Percentiles rank a stretch among this genome's conserved stretches.
Conservation (phyloP, 2,329 filamentous ascomycete genomes). For the Penicillium sp. region DNA sequence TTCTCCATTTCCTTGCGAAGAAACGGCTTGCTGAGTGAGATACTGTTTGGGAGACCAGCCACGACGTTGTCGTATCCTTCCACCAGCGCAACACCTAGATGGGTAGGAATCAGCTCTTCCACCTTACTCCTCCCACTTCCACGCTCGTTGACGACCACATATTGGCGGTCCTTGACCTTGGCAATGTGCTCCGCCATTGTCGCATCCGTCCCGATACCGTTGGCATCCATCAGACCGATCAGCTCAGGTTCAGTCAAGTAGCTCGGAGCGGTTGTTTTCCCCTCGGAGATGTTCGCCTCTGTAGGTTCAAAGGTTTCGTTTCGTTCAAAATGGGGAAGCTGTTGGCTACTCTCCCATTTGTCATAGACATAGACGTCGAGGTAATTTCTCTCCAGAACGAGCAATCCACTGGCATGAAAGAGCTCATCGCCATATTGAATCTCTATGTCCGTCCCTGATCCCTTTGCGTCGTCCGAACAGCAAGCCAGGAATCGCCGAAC, state of each 20-base stretch:
- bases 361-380: constrained; percentile 95
- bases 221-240: constrained; percentile 95
- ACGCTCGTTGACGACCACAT: constrained; percentile 63
- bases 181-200: constrained; percentile 99
- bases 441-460: constrained; percentile 76
- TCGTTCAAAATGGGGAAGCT: constrained; percentile 70
- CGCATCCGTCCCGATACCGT: constrained; percentile 95
- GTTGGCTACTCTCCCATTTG: constrained; percentile 83
- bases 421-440: constrained; percentile 75
- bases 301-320: constrained; percentile 82
- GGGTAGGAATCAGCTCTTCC: constrained; percentile 87
- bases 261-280: constrained; percentile 76
- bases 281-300: constrained; percentile 82
- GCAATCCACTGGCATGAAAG: constrained; percentile 76
- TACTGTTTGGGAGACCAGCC: constrained; percentile 60
- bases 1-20: constrained; percentile 96
- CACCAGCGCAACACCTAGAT: constrained; percentile 83
- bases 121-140: constrained; percentile 48
- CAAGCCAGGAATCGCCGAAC: constrained; percentile 88
- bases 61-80: constrained; percentile 93
- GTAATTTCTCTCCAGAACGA: constrained; percentile 84
- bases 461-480: constrained; percentile 89
- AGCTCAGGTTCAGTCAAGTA: constrained; percentile 94
- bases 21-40: constrained; percentile 88
- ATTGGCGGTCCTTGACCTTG: constrained; percentile 86